Evolutionary conservation across 805 yeast genomes (phyloP), one percentile per base, ranked within the genome.

Genomic region (Ogataea nonfermentans): DNA sequence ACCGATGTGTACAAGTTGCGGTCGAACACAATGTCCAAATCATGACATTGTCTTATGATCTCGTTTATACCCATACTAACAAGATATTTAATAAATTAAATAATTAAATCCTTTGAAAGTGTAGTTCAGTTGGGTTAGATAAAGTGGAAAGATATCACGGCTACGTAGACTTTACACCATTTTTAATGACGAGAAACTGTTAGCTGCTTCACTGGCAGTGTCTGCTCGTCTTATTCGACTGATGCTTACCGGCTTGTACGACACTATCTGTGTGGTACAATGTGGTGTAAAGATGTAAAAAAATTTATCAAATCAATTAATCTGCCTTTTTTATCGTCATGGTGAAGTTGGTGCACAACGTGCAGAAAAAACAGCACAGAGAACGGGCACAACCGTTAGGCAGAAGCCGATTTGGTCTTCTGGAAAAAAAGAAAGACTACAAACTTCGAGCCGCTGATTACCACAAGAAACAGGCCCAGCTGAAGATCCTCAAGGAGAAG

Each of bases 301-400:
- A 37, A 37, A 29, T 30, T 25, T 6, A 24, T 16, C 15, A n/a
- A 37, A 32, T 24, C 10, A 10, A 23, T 17, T 14, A n/a, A 20
- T 8, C 12, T 19, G 9, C 25, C 20, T 13, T 22, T 35, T 28
- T 11, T 7, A 12, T 13, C 24, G 35, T 17, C 24, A 86, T 86
- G 95, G 84, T 84, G 24, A 84, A 82, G 49, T 66, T 84, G 24
- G 91, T 84, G 9, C 97, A 90, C 61, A 85, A 88, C 57, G 81
- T 91, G 9, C 97, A 91, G 63, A 93, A 95, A 70, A 93, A 88
- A 58, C 98, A 93, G 69, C 99, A 93, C 57, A 71, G 89, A 43
- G 99, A 93, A 68, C 78, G 99, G 55, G 76, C 96, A 5, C 99
- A 93, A 65, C 84, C 91, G 1, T 71, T 69, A 32, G 80, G 76